Evolutionary conservation across 108 stramenopile species (phyloP), one percentile per base, ranked within the genome.

Genomic region (Seminavis robusta): DNA sequence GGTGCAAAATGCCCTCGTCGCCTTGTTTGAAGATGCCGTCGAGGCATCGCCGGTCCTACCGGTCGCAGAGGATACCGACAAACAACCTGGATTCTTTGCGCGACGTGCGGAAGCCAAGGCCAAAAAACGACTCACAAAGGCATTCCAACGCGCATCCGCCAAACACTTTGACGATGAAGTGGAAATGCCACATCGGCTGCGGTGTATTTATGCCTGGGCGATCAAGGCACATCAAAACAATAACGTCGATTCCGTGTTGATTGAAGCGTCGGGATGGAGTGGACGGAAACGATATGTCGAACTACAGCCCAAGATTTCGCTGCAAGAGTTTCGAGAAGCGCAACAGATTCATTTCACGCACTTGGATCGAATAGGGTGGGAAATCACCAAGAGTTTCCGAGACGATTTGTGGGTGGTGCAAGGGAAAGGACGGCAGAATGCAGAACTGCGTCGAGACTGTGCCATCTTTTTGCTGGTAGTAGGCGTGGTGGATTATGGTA

Each of bases 171-270:
- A 80, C 26, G 76, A 85, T 58, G 90, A 94, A 47, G 83, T 87
- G 17, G 94, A 94, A 70, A 69, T 84, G 32, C 69, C 83, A 19
- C 94, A 94, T 64, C 73, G 94, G 54, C 57, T 94, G 10, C 73
- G 94, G 23, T 91, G 90, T 59, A 81, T 87, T 45, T 94, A 94
- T 58, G 88, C 90, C 2, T 94, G 94, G 94, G 86, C 90, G 10
- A 81, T 90, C 17, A 94, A 94, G 58, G 59, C 70, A 28, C 87
- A 94, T 60, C 94, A 94, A 59, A 59, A 83, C 50, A 87, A 85
- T 56, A 78, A 76, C 41, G 43, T 90, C 11, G 81, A 89, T 30
- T 79, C 80, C 10, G 80, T 94, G 24, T 58, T 83, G 42, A 81
- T 94, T 20, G 88, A 89, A 47, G 63, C 73, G 16, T 26, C 27